A percentile compares a stretch with the other conserved stretches of the same genome.
Evolutionary conservation across 2,329 filamentous ascomycete species (phyloP).

Genomic region (Paramyrothecium sp.): DNA sequence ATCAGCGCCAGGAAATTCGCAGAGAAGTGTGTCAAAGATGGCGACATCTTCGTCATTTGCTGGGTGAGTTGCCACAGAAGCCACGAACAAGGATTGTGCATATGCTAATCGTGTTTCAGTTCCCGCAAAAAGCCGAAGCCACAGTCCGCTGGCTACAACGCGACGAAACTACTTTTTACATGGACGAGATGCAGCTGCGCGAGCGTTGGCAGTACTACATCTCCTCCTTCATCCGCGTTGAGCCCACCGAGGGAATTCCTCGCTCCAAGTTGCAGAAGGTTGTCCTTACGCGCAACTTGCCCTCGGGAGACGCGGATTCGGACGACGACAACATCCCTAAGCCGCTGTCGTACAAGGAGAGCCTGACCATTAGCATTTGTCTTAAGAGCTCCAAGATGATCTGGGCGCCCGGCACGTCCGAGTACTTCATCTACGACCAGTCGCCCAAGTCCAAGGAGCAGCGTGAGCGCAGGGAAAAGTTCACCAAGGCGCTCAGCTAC

Average conservation of each 20-base stretch:
- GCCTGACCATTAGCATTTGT: conserved; percentile 70
- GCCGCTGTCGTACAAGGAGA: conserved; percentile 62
- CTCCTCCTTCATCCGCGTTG: conserved; percentile 83
- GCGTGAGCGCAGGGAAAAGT: conserved; percentile 45
- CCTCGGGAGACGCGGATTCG: conserved; percentile 58
- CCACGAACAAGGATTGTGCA: not conserved
- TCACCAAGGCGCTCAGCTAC: conserved; percentile 52
- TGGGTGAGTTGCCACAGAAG: conserved; percentile 66
- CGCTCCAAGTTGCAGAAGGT: conserved; percentile 64
- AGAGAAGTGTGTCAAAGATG: conserved; percentile 89
- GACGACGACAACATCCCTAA: conserved; percentile 63
- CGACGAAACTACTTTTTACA: conserved; percentile 77
- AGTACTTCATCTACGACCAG: conserved; percentile 72
- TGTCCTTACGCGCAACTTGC: conserved; percentile 70
- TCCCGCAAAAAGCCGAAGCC: conserved; percentile 65
- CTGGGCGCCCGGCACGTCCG: conserved; percentile 69
- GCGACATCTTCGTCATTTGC: conserved; percentile 84
- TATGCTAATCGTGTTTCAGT: conserved; percentile 46
- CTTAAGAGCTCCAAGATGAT: conserved; percentile 77
- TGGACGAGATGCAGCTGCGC: conserved; percentile 81
- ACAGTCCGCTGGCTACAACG: conserved; percentile 70
- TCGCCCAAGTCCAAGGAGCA: conserved; percentile 67
- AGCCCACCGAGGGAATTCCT: conserved; percentile 79
- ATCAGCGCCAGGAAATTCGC: conserved; percentile 89
- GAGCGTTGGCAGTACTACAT: conserved; percentile 95